Evolutionary conservation across 495 filamentous ascomycete species (phyloP), one percentile per base, ranked within the genome.

Genomic region (Lindgomyces ingoldianus): DNA sequence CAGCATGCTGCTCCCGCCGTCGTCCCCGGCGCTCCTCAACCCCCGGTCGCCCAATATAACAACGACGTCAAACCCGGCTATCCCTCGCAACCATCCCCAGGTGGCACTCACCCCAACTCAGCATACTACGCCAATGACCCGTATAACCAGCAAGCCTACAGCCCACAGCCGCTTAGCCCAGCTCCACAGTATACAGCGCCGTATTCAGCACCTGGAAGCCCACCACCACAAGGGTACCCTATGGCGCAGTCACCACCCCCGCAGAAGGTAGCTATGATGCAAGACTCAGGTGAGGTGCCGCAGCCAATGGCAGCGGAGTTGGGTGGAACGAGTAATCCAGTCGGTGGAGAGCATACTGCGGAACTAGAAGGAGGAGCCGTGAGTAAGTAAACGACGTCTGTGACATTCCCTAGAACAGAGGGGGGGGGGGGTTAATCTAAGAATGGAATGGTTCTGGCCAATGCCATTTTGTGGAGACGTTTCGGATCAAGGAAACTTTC

Each of bases 181-280:
- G 56, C 44, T 30, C 64, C 64, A 52, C 64, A 57, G 33, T 67
- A 67, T 51, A 2, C 16, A 0, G 30, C 56, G 12, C 57, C 57
- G 9, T 57, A 18, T n/a, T 47, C 16, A 47, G 16, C 45, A 8
- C 45, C 21, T 4, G 45, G 19, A 50, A 50, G 47, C 9, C 47
- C 9, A 21, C 19, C 25, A 50, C 33, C 33, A 39, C 33, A 39
- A 39, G 33, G 33, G 14, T 14, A 39, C 33, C 14, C 33, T 6
- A 14, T 14, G 6, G 6, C 6, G 33, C 33, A 39, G 33, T 39
- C 14, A 39, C 33, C 33, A 14, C 33, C 6, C 6, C 33, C 33
- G 33, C 33, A 39, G 33, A 59, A 22, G 21, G 48, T 1, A 16
- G 11, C 41, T n/a, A 54, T 21, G 19, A 48, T 30, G 21, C 24